Evolutionary conservation across 2,329 filamentous ascomycete species (phyloP), one percentile per base, ranked within the genome.

Genomic region (Talaromyces sp.): DNA sequence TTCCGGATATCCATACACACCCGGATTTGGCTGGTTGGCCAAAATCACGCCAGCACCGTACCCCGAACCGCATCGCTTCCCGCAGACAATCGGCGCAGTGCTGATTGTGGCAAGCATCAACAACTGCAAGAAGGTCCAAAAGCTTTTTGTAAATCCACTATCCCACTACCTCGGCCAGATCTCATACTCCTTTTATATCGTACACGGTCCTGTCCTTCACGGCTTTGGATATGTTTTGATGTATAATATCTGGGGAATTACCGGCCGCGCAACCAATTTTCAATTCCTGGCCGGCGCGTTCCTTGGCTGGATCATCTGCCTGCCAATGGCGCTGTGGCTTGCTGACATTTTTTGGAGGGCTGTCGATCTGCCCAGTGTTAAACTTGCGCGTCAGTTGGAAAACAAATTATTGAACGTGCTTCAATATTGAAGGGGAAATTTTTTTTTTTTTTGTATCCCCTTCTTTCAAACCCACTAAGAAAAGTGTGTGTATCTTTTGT

Each of bases 291-390:
- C 75, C 16, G 77, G 75, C 1, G 77, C 77, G 56, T 59, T 76
- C 6, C 69, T 78, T 33, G 75, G 75, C 18, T 78, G 76, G 70
- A 40, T 69, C 33, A 70, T 78, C 44, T 77, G 76, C 60, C 65
- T 79, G 3, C 68, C 73, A 6, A 60, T 78, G 31, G 71, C 82
- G 0, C 75, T 87, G 5, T 87, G 84, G 79, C 76, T 79, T 5
- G 82, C 82, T 1, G 85, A 88, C 70, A 61, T 88, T 3, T 87
- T 87, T 67, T 87, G 84, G 83, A 78, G 84, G 31, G 72, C 73
- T 1, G 77, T 88, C 5, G 86, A 88, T 70, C 71, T 75, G 3
- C 80, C 79, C 1, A 77, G 80, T 68, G 75, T 84, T 7, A 78
- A 76, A 56, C 78, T 85, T 65, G 79, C 82, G 3, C 74, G 78